Conservation (phyloP, 441 rosid species). For the Erodium trifolium region DNA sequence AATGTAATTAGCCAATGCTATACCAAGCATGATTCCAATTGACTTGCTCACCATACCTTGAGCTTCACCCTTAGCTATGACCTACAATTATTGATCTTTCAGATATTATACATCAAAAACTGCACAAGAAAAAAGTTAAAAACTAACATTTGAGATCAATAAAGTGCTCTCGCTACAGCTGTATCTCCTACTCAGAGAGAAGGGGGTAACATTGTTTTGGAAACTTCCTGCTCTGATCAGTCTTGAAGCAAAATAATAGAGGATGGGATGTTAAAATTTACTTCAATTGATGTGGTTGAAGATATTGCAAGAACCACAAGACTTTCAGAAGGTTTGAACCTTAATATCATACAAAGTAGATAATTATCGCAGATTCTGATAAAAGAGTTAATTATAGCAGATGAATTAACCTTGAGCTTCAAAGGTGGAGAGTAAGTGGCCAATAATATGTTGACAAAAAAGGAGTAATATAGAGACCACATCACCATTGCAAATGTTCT, state of each 20-base stretch:
- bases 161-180: background rate
- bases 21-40: slow-evolving; percentile 72
- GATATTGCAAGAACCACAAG: background rate
- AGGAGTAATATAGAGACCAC: background rate
- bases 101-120: slow-evolving; percentile 14
- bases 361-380: background rate
- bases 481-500: background rate
- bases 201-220: background rate
- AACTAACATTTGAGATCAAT: slow-evolving; percentile 4
- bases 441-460: background rate
- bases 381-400: background rate
- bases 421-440: background rate
- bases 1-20: slow-evolving; percentile 58
- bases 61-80: slow-evolving; percentile 97
- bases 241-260: background rate
- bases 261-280: background rate
- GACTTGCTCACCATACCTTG: slow-evolving; percentile 98
- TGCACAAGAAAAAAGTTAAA: slow-evolving; percentile 1
- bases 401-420: background rate
- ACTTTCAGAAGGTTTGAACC: background rate
- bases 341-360: background rate
- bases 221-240: background rate
- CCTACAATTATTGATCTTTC: slow-evolving; percentile 36
- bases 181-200: background rate
- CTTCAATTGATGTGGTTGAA: background rate